Base-by-base conservation (phyloP, 495 filamentous ascomycete species). In the Lichenothelia convexa region DNA sequence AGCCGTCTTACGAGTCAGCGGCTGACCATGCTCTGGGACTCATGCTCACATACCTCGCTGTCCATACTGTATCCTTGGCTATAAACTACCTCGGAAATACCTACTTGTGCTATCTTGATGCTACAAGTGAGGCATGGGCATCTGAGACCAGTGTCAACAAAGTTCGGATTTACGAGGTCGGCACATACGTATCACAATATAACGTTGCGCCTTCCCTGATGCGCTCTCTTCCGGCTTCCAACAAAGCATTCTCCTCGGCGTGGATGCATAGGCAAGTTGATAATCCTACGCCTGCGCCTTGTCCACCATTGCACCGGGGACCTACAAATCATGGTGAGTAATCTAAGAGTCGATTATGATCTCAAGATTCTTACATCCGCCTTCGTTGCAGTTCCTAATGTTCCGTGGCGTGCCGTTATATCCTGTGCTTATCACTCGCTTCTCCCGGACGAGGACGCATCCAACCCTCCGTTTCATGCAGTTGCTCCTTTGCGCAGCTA, bases 381-480 rank as follows among this genome's bases (percentile, higher is more conserved):
- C 89, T 54, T 91, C 83, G 42, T 78, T 85, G 58, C 89, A 97
- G 49, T 97, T 97, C 35, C 52, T 63, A 41, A 94, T 59, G 31
- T 84, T 71, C 27, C 89, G 64, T 2, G 89, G 85, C 8, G 89
- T 94, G 23, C 89, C 89, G 56, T 97, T 97, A 55, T 97, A 97
- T n/a, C 89, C 89, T 0, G 89, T 95, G 44, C 77, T 80, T 27
- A 95, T 83, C 39, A 97, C 89, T 39, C 85, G 67, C 41, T 73
- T 74, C 43, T 84, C 78, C 45, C 84, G 66, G 5, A 94, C 84
- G n/a, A 97, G 64, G 4, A 97, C 89, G 58, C 83, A 92, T 4
- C 89, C 89, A 17, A 97, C 89, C 38, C 86, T 71, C 19, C 89
- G 68, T 60, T 94, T 93, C 89, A 97, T 97, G 61, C 89, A 97